Evolutionary conservation across 1,284 basidiomycete species (phyloP), one percentile per base, ranked within the genome.

Genomic region (Pascua guehoae): DNA sequence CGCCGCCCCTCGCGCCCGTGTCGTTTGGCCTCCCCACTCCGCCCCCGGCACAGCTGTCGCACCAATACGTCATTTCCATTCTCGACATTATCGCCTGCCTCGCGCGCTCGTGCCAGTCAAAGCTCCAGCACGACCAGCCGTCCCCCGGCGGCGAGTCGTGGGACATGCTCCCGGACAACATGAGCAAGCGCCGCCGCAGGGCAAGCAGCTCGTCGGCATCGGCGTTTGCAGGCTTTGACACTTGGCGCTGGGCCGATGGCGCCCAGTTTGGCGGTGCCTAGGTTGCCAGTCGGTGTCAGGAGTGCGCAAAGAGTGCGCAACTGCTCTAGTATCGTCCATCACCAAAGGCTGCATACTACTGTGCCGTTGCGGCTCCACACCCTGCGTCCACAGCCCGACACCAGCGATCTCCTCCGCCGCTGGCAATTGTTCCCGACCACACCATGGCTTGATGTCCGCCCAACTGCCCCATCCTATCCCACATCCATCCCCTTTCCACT

Each of bases 21-120:
- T 63, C 58, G 9, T 32, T 67, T n/a, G 64, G 61, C 24, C 63
- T 70, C 1, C 69, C 69, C 0, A 36, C 57, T 2, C 67, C 69
- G 2, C 66, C 69, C 1, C 52, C 66, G 1, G 67, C 68, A 3
- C 65, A 62, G 49, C 54, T 70, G 14, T 70, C 68, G 3, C 56
- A 64, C 5, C 69, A 71, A 45, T 69, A 65, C 44, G 69, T 73
- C 40, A 61, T 73, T 2, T 70, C 70, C 12, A 69, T 68, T 15
- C 56, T 69, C 3, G 71, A 73, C 45, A 67, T 73, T 36, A 57
- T 73, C 15, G 57, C 61, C 1, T 64, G 62, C 51, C 61, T 71
- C 24, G 68, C 66, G 4, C 61, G 61, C 17, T 51, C 60, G 12
- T 63, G 62, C 46, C 53, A 52, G 17, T 18, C 41, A 41, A 61